Evolutionary conservation across 2,329 filamentous ascomycete genomes (phyloP).

Genomic region (Macrophomina pseudophaseolina): DNA sequence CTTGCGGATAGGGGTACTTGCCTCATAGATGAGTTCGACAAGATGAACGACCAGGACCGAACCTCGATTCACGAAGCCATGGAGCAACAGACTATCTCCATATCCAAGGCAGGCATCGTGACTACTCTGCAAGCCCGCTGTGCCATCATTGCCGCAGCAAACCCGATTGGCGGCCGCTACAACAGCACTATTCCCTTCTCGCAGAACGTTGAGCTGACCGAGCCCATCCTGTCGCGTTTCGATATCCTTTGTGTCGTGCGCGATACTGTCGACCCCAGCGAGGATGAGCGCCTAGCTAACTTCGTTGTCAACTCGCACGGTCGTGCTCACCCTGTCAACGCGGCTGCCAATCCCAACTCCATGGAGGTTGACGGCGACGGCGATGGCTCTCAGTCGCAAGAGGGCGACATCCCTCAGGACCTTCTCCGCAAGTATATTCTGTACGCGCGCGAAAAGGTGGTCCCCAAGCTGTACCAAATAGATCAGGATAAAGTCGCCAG

Average conservation of each 20-base stretch:
- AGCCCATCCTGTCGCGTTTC: slow-evolving; percentile 97
- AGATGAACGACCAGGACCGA: slow-evolving; percentile 97
- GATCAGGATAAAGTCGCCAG: slow-evolving; percentile 96
- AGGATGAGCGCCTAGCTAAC: slow-evolving; percentile 90
- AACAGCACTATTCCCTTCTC: slow-evolving; percentile 96
- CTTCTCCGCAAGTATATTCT: slow-evolving; percentile 95
- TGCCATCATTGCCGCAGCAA: slow-evolving; percentile 94
- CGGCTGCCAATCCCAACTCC: slow-evolving; percentile 46
- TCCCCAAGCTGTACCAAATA: slow-evolving; percentile 94
- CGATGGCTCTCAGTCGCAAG: slow-evolving; percentile 59
- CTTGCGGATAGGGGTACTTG: slow-evolving; percentile 95
- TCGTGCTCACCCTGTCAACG: slow-evolving; percentile 74
- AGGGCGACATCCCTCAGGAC: slow-evolving; percentile 84
- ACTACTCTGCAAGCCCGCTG: slow-evolving; percentile 96
- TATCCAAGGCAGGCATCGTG: slow-evolving; percentile 97
- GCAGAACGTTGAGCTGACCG: slow-evolving; percentile 93
- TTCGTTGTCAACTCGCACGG: slow-evolving; percentile 96
- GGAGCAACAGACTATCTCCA: slow-evolving; percentile 99
- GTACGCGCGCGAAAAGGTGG: slow-evolving; percentile 87
- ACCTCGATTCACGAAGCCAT: slow-evolving; percentile 99
- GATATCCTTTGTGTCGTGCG: slow-evolving; percentile 96
- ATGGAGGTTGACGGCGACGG: slow-evolving; percentile 66
- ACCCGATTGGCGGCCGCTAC: slow-evolving; percentile 94
- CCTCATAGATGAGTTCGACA: slow-evolving; percentile 99
- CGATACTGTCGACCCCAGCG: slow-evolving; percentile 88